Evolutionary conservation across 2,329 filamentous ascomycete genomes (phyloP).

Genomic region (Cephalotrichum gorgonifer): DNA sequence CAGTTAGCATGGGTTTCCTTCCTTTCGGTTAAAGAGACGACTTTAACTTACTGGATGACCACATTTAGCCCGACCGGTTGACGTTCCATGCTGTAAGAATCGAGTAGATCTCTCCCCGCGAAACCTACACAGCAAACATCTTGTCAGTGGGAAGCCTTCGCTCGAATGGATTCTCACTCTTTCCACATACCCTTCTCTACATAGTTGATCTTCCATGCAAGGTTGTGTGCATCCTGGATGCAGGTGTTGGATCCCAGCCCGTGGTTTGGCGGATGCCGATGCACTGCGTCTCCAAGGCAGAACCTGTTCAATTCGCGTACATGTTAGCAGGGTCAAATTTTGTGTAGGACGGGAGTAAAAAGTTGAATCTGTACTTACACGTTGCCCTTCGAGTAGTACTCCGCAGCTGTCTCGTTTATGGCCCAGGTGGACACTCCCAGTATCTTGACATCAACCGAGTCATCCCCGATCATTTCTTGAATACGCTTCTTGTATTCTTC

Average conservation of each 20-base stretch:
- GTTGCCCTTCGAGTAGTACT: slow-evolving; percentile 13
- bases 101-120: slow-evolving; percentile 8
- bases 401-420: background rate
- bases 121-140: background rate
- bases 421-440: background rate
- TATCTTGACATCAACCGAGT: slow-evolving; percentile 13
- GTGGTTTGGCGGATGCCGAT: background rate
- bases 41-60: background rate
- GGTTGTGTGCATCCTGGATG: background rate
- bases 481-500: slow-evolving; percentile 35
- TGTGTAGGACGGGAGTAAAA: background rate
- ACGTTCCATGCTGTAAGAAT: background rate
- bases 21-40: background rate
- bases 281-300: background rate
- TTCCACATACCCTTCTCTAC: background rate
- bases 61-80: background rate
- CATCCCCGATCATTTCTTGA: slow-evolving; percentile 6
- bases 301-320: slow-evolving; percentile 20
- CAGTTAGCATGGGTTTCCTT: background rate
- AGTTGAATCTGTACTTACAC: slow-evolving; percentile 17
- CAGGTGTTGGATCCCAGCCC: background rate
- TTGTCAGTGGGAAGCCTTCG: slow-evolving; percentile 15
- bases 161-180: background rate
- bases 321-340: background rate
- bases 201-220: background rate